These are phyloP conservation scores for Elongisporangium undulatum DNA, from an alignment of 352 stramenopile species.

Conservation along the genomic window DNA sequence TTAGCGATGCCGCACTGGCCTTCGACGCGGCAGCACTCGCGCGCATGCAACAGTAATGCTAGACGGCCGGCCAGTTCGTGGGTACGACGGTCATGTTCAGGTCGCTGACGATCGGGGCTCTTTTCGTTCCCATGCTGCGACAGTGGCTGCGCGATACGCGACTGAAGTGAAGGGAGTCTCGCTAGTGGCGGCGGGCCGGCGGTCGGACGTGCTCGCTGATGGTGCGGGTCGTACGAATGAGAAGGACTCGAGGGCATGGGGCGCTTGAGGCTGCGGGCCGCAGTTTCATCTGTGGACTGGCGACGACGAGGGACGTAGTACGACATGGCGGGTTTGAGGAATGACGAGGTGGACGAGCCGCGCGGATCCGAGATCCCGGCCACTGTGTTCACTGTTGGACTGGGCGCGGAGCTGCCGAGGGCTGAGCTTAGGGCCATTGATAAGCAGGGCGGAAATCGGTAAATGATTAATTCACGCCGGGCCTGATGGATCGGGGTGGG, in stretches of 20 bases:
- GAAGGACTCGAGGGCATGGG: neutral
- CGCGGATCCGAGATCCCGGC: neutral
- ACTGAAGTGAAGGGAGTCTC: neutral
- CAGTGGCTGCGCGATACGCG: neutral
- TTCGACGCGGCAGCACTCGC: constrained; percentile 32
- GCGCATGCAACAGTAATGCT: constrained; percentile 38
- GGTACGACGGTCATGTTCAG: constrained; percentile 9
- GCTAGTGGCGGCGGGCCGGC: neutral
- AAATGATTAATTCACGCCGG: neutral
- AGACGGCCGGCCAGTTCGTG: constrained; percentile 34
- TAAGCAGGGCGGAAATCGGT: neutral
- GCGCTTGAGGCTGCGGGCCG: neutral
- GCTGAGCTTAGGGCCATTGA: neutral
- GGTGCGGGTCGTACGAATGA: neutral
- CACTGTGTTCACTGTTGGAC: neutral
- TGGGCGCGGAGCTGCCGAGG: neutral
- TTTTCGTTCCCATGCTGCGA: neutral
- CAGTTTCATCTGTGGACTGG: neutral
- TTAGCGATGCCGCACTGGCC: constrained; percentile 22
- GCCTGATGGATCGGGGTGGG: neutral
- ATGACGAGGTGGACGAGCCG: neutral
- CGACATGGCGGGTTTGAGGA: neutral
- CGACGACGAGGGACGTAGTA: neutral
- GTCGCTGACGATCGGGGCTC: neutral
- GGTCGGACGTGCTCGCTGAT: neutral